Conservation (phyloP, 2,329 filamentous ascomycete genomes). For the Fusarium sp. region DNA sequence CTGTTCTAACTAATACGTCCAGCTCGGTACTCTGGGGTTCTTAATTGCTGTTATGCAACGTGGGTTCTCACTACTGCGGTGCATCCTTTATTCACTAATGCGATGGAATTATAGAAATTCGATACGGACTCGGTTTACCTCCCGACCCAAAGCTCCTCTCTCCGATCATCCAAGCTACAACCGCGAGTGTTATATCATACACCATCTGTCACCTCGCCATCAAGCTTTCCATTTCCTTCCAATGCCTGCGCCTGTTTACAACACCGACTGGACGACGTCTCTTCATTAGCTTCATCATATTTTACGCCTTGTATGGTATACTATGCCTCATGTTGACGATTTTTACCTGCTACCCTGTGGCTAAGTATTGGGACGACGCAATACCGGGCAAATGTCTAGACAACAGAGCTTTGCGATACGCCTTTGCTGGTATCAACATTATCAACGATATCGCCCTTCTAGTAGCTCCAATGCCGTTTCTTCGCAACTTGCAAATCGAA, state of each 20-base stretch:
- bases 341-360: conserved; percentile 5
- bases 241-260: background rate
- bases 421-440: conserved; percentile 1
- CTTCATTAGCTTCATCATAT: background rate
- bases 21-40: conserved; percentile 1
- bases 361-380: conserved; percentile 7
- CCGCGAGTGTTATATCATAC: background rate
- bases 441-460: background rate
- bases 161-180: background rate
- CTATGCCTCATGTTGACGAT: background rate
- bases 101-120: background rate
- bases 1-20: background rate
- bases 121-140: background rate
- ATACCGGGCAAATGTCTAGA: background rate
- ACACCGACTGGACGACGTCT: background rate
- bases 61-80: background rate
- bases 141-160: background rate
- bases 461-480: background rate
- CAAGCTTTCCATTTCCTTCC: background rate
- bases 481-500: background rate
- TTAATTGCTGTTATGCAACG: conserved; percentile 5
- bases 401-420: conserved; percentile 3
- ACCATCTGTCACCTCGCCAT: conserved; percentile 1
- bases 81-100: background rate
- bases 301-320: background rate